Evolutionary conservation across 495 filamentous ascomycete species (phyloP), one percentile per base, ranked within the genome.

Genomic region (Neohortaea acidophila): DNA sequence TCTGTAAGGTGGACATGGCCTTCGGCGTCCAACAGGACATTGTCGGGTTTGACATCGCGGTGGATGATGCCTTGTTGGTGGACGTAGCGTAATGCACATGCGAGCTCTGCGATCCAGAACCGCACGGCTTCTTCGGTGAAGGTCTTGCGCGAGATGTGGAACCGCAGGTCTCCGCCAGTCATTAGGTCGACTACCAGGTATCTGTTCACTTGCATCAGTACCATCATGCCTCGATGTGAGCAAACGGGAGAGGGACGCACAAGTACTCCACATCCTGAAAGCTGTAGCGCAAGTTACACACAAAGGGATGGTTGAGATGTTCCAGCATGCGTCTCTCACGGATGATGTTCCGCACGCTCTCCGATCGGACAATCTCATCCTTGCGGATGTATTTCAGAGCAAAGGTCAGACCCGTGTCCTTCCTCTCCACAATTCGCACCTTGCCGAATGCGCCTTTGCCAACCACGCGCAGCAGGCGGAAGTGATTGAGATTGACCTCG

Each of bases 251-350:
- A n/a, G 29, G 5, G 44, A 61, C 83, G 49, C 68, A 97, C 89
- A 97, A 77, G 61, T 97, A 97, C 56, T 97, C 89, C 50, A 94
- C 83, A 59, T 97, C 89, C 62, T 97, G 89, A 57, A 97, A 97
- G 65, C 85, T 94, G 61, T 96, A 97, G 37, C 89, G 79, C 65
- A 97, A 68, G 58, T 97, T 97, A 67, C 89, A 97, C 41, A 97
- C 78, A 62, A 97, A 96, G 21, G 87, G 81, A 55, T 97, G 89
- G 55, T 93, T 94, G 51, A 97, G 68, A 58, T 94, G 84, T 59
- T 96, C 84, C 54, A 97, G 75, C 89, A 97, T 97, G 53, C 84
- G 70, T 41, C 89, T 74, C 65, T 97, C 89, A 47, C 91, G 77
- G 50, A 97, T 92, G 44, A 97, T 96, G 55, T 97, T 97, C 39